Base-by-base conservation (phyloP, 169 alveolate species). In the Theileria luwenshuni region DNA sequence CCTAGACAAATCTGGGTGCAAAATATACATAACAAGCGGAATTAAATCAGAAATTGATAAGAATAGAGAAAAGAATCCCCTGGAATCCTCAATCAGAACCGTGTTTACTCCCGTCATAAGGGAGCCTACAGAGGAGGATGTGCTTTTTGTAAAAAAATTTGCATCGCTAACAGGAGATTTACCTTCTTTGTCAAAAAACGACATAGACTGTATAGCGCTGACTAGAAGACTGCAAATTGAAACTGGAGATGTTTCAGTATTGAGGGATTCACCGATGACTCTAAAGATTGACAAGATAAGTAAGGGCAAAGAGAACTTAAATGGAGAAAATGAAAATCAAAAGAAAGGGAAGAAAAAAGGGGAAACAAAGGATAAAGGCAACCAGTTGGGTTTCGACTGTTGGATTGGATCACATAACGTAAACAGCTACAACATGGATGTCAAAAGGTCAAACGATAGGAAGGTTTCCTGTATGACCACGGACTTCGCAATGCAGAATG, bases 401-500 rank as follows among this genome's bases (percentile, higher is more conserved):
- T 87, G 93, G 93, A 83, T 87, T 23, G 87, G 92, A 12, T 75
- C 86, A 19, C 75, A 76, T 12, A 87, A 87, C 75, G 84, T 83
- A n/a, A 69, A 81, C 28, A 87, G 91, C 48, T 79, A 76, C 61
- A 67, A 74, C 77, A 77, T 84, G 19, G 83, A 73, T n/a, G 5
- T 72, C 19, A 49, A 71, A 38, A 19, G 65, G 0, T 28, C 56
- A 47, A 48, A 51, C 33, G 54, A 69, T 35, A 41, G 45, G 33
- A 67, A 48, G 21, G 93, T 92, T 12, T 93, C 94, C 33, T 92
- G 95, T 47, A 81, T 94, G 77, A 94, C 98, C 30, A 92, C 95
- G 41, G 98, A 94, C 65, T 94, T 86, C 75, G 92, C 98, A 17
- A 93, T 94, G 95, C 96, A 94, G 51, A 94, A 94, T 73, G 97